phyloP scores from a whole-genome alignment of 176 grass and related monocot species.

The Paspalum vaginatum region DNA sequence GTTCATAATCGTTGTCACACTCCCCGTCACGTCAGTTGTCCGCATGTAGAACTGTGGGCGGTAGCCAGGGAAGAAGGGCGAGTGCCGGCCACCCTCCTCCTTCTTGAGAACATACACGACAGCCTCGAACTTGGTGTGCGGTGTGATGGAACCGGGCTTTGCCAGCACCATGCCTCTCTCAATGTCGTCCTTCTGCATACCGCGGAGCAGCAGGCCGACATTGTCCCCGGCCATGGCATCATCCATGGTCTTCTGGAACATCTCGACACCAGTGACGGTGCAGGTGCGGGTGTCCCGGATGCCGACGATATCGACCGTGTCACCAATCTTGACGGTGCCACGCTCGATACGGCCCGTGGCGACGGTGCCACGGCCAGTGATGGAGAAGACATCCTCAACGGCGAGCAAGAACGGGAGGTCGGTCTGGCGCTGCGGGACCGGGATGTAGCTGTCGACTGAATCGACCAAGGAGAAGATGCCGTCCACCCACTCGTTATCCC shows the following conservation, averaged over 20 bases:
- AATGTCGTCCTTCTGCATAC: slow-evolving; percentile 78
- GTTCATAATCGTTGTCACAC: slow-evolving; percentile 76
- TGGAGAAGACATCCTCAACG: slow-evolving; percentile 92
- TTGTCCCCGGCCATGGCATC: slow-evolving; percentile 94
- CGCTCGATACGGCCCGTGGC: slow-evolving; percentile 91
- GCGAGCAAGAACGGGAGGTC: slow-evolving; percentile 91
- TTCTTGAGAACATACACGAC: slow-evolving; percentile 94
- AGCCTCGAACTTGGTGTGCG: slow-evolving; percentile 86
- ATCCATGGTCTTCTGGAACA: slow-evolving; percentile 94
- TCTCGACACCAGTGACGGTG: slow-evolving; percentile 88
- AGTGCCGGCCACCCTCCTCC: slow-evolving; percentile 92
- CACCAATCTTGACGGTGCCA: slow-evolving; percentile 78
- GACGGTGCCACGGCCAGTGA: slow-evolving; percentile 84
- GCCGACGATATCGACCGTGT: slow-evolving; percentile 73
- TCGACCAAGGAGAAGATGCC: slow-evolving; percentile 68
- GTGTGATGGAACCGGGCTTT: slow-evolving; percentile 72
- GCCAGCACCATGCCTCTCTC: slow-evolving; percentile 88
- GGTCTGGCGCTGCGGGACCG: slow-evolving; percentile 78
- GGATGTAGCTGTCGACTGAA: slow-evolving; percentile 67
- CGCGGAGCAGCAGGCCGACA: slow-evolving; percentile 74
- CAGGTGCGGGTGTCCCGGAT: slow-evolving; percentile 74
- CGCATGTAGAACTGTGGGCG: slow-evolving; percentile 94
- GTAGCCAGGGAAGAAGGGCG: slow-evolving; percentile 81
- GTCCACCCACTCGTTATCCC: slow-evolving; percentile 85
- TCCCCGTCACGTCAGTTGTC: slow-evolving; percentile 84